Evolutionary conservation across 305 asterid species (phyloP).

Genomic region (Solanum hybrid): DNA sequence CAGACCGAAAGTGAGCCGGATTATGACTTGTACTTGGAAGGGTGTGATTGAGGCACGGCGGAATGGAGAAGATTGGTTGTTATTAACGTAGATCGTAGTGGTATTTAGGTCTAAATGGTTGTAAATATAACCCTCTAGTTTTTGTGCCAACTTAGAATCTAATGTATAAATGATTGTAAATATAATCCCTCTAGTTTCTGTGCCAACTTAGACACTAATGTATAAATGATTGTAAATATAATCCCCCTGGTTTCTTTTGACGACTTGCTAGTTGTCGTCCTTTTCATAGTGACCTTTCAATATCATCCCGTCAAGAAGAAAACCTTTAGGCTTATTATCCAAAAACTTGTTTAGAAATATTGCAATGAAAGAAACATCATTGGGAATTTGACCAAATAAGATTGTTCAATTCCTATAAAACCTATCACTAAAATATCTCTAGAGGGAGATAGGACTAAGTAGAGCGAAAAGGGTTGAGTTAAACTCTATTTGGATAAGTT

Average conservation of each 20-base stretch:
- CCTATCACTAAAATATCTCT: neutral
- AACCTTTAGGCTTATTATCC: neutral
- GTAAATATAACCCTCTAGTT: neutral
- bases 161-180: neutral
- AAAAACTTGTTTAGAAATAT: neutral
- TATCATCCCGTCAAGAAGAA: neutral
- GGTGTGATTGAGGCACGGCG: neutral
- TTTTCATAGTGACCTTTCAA: neutral
- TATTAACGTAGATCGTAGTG: neutral
- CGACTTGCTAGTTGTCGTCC: neutral
- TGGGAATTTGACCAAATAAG: neutral
- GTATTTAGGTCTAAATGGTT: neutral
- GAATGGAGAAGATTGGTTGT: neutral
- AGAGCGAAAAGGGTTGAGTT: neutral
- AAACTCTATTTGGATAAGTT: neutral
- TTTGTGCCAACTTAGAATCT: neutral
- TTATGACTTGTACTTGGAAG: neutral
- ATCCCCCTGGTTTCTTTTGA: neutral
- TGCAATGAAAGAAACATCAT: neutral
- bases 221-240: neutral
- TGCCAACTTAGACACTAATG: neutral
- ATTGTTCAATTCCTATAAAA: neutral
- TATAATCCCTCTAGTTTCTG: neutral
- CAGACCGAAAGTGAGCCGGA: neutral
- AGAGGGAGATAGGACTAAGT: neutral